These are phyloP conservation scores for Globisporangium perplexum DNA, from an alignment of 352 stramenopile species.

Conservation along the genomic window DNA sequence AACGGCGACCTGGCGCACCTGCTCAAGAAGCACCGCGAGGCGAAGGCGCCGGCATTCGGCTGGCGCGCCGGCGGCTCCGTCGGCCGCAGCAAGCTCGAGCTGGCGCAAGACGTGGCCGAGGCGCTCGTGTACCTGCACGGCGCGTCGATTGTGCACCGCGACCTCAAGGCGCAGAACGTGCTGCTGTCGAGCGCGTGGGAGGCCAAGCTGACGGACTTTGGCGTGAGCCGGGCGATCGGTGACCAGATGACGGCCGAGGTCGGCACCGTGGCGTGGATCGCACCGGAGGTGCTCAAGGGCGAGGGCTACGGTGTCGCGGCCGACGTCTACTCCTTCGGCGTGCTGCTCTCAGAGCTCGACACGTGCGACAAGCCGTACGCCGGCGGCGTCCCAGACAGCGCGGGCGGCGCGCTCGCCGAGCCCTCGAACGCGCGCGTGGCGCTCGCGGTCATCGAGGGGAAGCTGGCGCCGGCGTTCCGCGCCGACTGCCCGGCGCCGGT, in stretches of 20 bases:
- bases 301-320: slow-evolving; percentile 37
- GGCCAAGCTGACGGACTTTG: slow-evolving; percentile 23
- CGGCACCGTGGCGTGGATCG: slow-evolving; percentile 53
- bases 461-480: slow-evolving; percentile 29
- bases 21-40: slow-evolving; percentile 11
- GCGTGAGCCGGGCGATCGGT: slow-evolving; percentile 28
- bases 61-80: slow-evolving; percentile 13
- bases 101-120: slow-evolving; percentile 20
- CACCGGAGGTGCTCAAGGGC: slow-evolving; percentile 43
- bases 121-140: slow-evolving; percentile 29
- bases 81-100: slow-evolving; percentile 10
- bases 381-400: slow-evolving; percentile 12
- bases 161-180: slow-evolving; percentile 58
- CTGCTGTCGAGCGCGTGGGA: slow-evolving; percentile 28
- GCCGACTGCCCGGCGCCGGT: slow-evolving; percentile 27
- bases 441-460: slow-evolving; percentile 34
- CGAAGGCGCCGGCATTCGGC: slow-evolving; percentile 23
- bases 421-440: slow-evolving; percentile 37
- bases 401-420: slow-evolving; percentile 5
- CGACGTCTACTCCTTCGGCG: slow-evolving; percentile 57
- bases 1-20: slow-evolving; percentile 21
- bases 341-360: slow-evolving; percentile 45
- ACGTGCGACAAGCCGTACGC: slow-evolving; percentile 41
- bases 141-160: slow-evolving; percentile 40
- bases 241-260: slow-evolving; percentile 40